Percentiles rank a stretch among this genome's conserved stretches.
Evolutionary conservation across 2,329 filamentous ascomycete genomes (phyloP).

Genomic region (Claviceps sp.): DNA sequence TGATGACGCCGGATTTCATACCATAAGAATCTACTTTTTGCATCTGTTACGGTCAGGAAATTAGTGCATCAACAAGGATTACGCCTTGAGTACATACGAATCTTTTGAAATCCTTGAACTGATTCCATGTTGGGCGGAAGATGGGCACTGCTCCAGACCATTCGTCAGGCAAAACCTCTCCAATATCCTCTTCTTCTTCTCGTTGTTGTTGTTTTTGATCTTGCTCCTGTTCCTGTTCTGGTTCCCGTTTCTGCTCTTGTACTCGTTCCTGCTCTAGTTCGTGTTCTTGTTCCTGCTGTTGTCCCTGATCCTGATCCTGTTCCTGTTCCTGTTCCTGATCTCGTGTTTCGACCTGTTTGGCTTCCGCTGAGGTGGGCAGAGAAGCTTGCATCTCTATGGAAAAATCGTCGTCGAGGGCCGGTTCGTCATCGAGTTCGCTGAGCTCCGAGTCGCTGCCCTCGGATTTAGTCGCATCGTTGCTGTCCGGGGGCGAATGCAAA

Average conservation of each 20-base stretch:
- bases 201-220: slow-evolving; percentile 19
- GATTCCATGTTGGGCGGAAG: slow-evolving; percentile 88
- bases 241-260: not conserved
- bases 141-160: slow-evolving; percentile 87
- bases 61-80: slow-evolving; percentile 13
- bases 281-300: slow-evolving; percentile 10
- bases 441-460: slow-evolving; percentile 52
- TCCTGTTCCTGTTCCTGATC: not conserved
- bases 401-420: slow-evolving; percentile 23
- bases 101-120: slow-evolving; percentile 85
- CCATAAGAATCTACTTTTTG: slow-evolving; percentile 83
- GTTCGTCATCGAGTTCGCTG: slow-evolving; percentile 49
- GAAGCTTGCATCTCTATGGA: slow-evolving; percentile 10
- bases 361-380: slow-evolving; percentile 12
- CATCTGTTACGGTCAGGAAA: slow-evolving; percentile 32
- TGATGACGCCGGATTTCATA: slow-evolving; percentile 95
- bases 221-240: not conserved
- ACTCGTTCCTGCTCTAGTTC: slow-evolving; percentile 14
- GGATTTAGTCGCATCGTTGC: slow-evolving; percentile 45
- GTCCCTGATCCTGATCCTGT: not conserved
- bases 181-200: slow-evolving; percentile 41
- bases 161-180: slow-evolving; percentile 71
- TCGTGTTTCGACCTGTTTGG: slow-evolving; percentile 9
- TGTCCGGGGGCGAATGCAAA: slow-evolving; percentile 50
- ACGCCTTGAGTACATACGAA: slow-evolving; percentile 48